These are phyloP conservation scores for Zasmidium angulare DNA, from an alignment of 2,329 filamentous ascomycete genomes.

Conservation along the genomic window DNA sequence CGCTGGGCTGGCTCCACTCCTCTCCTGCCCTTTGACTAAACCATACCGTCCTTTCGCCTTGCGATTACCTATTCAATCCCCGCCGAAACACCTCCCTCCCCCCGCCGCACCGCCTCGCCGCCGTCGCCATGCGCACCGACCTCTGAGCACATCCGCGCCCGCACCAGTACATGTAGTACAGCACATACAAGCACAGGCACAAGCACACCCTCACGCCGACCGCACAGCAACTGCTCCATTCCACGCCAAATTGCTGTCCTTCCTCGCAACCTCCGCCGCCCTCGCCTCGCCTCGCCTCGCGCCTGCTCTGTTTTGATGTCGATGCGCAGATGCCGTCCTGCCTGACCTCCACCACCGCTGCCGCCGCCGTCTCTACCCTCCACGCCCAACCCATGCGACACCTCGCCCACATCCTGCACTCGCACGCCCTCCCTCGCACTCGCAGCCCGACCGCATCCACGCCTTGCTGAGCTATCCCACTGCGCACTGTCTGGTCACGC, in stretches of 20 bases:
- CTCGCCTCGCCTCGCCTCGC: not conserved
- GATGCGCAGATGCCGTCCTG: not conserved
- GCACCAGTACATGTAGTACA: no score
- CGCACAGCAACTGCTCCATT: not conserved
- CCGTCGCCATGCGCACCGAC: not conserved
- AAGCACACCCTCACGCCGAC: not conserved
- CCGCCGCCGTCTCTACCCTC: not conserved
- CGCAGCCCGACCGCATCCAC: not conserved
- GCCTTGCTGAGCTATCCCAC: not conserved
- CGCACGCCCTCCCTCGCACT: not conserved
- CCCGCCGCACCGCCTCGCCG: not conserved
- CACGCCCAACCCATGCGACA: not conserved
- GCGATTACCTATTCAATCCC: not conserved
- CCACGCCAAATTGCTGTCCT: not conserved
- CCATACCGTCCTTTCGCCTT: no score
- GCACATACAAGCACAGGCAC: no score
- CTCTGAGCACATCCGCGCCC: not conserved
- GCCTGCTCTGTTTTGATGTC: not conserved
- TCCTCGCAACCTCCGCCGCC: not conserved
- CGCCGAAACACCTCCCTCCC: not conserved
- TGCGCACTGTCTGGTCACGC: not conserved
- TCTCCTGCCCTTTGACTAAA: no score
- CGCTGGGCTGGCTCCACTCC: not conserved
- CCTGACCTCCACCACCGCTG: not conserved
- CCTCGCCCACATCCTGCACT: not conserved